Percentiles rank a stretch among this genome's conserved stretches.
phyloP scores from a whole-genome alignment of 371 early-diverging fungal species.

The Chytridiales sp. region DNA sequence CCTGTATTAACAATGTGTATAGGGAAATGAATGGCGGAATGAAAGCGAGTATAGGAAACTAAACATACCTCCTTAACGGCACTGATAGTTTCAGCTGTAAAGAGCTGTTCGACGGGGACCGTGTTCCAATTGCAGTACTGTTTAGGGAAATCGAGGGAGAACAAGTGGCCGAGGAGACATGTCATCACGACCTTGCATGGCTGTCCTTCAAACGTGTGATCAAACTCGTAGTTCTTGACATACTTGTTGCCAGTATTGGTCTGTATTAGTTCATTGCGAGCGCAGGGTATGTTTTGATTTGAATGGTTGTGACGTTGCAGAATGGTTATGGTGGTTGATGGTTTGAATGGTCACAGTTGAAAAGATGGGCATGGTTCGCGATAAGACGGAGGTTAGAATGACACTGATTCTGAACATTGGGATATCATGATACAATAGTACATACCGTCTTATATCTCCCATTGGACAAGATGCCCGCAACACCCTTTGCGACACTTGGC shows the following conservation, averaged over 20 bases:
- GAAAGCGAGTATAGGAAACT: not conserved
- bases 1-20: constrained; percentile 17
- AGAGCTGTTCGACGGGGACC: constrained; percentile 60
- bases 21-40: not conserved
- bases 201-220: constrained; percentile 56
- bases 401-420: too few species aligned
- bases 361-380: too few species aligned
- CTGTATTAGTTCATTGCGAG: constrained; percentile 31
- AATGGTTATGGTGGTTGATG: not conserved
- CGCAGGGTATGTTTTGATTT: not conserved
- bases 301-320: not conserved
- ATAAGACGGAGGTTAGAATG: too few species aligned
- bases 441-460: constrained; percentile 18
- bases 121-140: constrained; percentile 61
- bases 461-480: constrained; percentile 54
- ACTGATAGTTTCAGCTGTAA: constrained; percentile 60
- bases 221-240: constrained; percentile 79
- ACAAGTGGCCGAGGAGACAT: constrained; percentile 79
- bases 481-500: constrained; percentile 90
- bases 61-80: constrained; percentile 30
- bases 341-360: too few species aligned
- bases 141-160: constrained; percentile 62
- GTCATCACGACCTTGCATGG: constrained; percentile 78
- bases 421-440: not conserved
- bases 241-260: constrained; percentile 59